Evolutionary conservation across 768 basidiomycete genomes (phyloP).

Genomic region (Tylopilus balloui): DNA sequence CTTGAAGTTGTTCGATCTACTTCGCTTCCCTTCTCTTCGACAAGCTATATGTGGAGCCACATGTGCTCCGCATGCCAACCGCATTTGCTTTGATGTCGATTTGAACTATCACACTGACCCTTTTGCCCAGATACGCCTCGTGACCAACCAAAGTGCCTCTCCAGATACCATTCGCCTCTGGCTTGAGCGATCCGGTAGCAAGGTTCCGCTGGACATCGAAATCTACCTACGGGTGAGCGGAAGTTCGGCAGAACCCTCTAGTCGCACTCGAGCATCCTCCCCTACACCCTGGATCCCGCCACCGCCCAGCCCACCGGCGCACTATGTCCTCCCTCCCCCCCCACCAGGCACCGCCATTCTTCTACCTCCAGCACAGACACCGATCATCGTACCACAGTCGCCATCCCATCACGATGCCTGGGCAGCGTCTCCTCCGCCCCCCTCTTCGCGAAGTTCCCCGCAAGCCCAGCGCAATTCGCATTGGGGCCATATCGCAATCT

Average conservation of each 20-base stretch:
- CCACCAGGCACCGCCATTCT: constrained; percentile 28
- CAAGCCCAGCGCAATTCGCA: constrained; percentile 49
- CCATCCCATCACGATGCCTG: constrained; percentile 39
- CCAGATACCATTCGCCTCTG: constrained; percentile 79
- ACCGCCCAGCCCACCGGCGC: constrained; percentile 29
- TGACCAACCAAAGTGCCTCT: constrained; percentile 64
- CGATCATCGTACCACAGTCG: constrained; percentile 46
- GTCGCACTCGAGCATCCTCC: constrained; percentile 26
- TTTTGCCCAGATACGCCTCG: constrained; percentile 57
- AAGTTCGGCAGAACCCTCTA: constrained; percentile 20
- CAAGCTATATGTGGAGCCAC: background rate
- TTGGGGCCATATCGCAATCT: constrained; percentile 80
- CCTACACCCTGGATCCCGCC: constrained; percentile 33
- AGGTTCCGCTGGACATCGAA: constrained; percentile 73
- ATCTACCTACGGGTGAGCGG: constrained; percentile 61
- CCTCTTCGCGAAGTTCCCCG: constrained; percentile 24
- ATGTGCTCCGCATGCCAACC: constrained; percentile 3
- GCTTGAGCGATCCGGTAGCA: constrained; percentile 73
- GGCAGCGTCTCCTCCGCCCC: constrained; percentile 31
- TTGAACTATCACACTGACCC: background rate
- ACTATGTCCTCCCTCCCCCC: constrained; percentile 37
- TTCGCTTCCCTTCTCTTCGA: background rate
- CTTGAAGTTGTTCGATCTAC: background rate
- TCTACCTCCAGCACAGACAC: constrained; percentile 36
- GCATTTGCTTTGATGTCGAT: background rate